Evolutionary conservation across 2,329 filamentous ascomycete genomes (phyloP), one percentile per base, ranked within the genome.

Genomic region (Cercospora nicotianae): DNA sequence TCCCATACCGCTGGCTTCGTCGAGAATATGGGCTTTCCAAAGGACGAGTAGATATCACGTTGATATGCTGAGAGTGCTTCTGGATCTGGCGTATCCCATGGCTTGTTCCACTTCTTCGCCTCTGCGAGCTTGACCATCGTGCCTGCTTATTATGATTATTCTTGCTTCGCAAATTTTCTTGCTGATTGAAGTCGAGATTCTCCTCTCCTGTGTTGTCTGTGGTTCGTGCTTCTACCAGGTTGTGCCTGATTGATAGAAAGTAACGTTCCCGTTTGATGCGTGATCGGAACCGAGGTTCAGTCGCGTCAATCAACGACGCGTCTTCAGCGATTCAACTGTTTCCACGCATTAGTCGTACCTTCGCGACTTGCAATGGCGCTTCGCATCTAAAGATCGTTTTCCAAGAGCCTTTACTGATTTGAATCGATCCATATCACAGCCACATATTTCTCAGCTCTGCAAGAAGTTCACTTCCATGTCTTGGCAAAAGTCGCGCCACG

Each of bases 1-100:
- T 81, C 79, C 79, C 79, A 81, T 77, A 80, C 73, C 36, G 75
- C 73, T 2, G 79, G 79, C 60, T 79, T 80, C 8, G 80, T 81
- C 12, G 79, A 80, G 72, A 78, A 80, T 5, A 77, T 76, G 2
- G 80, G 80, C n/a, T 72, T 75, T 4, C 75, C 74, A 3, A 81
- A 76, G 20, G 67, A 73, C 33, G 72, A 70, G 71, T 81, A 81
- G 64, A 81, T 80, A 3, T 78, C 77, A 9, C 80, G 61, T 69
- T 73, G 72, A 58, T 72, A 73, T 26, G 66, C 58, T 3, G 76
- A 75, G 31, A 74, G 72, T 5, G 79, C 75, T 5, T 77, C 74
- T 9, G 79, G 78, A 62, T 80, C 77, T 2, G 80, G 79, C n/a
- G 76, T 73, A 51, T 75, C 76, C 70, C 74, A 73, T 28, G 59